Evolutionary conservation across 352 stramenopile species (phyloP), one percentile per base, ranked within the genome.

Genomic region (Phytophthora crassamura): DNA sequence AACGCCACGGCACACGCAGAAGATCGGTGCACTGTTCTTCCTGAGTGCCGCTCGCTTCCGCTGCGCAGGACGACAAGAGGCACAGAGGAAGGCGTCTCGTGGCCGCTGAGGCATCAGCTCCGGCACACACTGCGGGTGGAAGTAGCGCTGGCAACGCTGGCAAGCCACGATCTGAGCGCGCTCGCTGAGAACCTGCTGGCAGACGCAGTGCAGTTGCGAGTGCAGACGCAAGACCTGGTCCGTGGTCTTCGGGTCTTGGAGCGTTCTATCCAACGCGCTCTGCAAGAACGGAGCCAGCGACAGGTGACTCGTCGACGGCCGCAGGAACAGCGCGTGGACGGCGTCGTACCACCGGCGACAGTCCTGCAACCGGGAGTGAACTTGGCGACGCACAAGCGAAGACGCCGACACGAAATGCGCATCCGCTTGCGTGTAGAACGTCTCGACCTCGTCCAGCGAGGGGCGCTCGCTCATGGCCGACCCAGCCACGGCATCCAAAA

Each of bases 1-100:
- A 1, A 62, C 52, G 6, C 80, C 79, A 22, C 87, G 76, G 25
- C 87, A 95, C n/a, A 86, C 54, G 41, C 87, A 95, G 49, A 93
- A 95, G 10, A 89, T 52, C 28, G 72, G 72, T 28, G 59, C 25
- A 6, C 25, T 28, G 35, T 4, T 33, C 25, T 10, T 18, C 52
- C 1, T 35, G 30, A 18, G 48, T 18, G 12, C 20, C 22, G 30
- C 10, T 47, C 47, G 51, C n/a, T 75, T 75, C 3, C 62, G 55
- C 5, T 60, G 46, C 28, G 39, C n/a, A 4, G 70, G 70, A 30
- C 43, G 58, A 11, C 66, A 73, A 4, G 39, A 57, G 3, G 16
- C 39, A 59, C 69, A 75, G 3, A 64, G 10, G 47, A 78, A 78
- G 3, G 9, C 7, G 1, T 74, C 58, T 5, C 34, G 30, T 2